Evolutionary conservation across 768 basidiomycete genomes (phyloP).

Genomic region (Goffeauzyma gilvescens): DNA sequence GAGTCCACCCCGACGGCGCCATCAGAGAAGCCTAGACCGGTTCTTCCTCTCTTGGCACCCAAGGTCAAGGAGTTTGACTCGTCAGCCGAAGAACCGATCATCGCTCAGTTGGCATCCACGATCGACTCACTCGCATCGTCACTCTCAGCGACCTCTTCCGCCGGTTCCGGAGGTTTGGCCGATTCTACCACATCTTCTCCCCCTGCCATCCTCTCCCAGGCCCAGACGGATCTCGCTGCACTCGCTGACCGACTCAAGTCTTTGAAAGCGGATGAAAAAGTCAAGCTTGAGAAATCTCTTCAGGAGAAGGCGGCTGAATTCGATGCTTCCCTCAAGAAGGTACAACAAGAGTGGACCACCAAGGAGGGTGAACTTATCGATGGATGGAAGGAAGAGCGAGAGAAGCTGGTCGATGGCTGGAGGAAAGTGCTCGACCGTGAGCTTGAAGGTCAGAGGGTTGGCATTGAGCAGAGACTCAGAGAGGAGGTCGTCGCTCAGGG

Average conservation of each 20-base stretch:
- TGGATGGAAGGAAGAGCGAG: slow-evolving; percentile 59
- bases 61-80: slow-evolving; percentile 47
- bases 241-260: slow-evolving; percentile 59
- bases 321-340: slow-evolving; percentile 40
- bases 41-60: slow-evolving; percentile 64
- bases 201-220: slow-evolving; percentile 54
- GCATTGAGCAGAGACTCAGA: slow-evolving; percentile 83
- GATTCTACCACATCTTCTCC: slow-evolving; percentile 33
- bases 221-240: slow-evolving; percentile 59
- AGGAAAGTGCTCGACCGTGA: slow-evolving; percentile 71
- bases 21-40: slow-evolving; percentile 16
- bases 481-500: slow-evolving; percentile 92
- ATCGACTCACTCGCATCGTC: slow-evolving; percentile 81
- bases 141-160: slow-evolving; percentile 49
- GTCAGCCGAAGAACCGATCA: slow-evolving; percentile 65
- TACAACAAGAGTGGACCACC: slow-evolving; percentile 63
- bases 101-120: slow-evolving; percentile 72
- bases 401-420: slow-evolving; percentile 54
- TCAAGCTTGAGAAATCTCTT: slow-evolving; percentile 44
- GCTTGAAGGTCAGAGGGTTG: slow-evolving; percentile 65
- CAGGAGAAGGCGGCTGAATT: slow-evolving; percentile 76
- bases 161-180: slow-evolving; percentile 14
- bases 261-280: slow-evolving; percentile 60
- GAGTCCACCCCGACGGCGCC: slow-evolving; percentile 4
- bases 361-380: slow-evolving; percentile 74